A percentile compares a stretch with the other conserved stretches of the same genome.
Evolutionary conservation across 805 yeast species (phyloP).

Genomic region (Hemisphaericaspora nanyangensis): DNA sequence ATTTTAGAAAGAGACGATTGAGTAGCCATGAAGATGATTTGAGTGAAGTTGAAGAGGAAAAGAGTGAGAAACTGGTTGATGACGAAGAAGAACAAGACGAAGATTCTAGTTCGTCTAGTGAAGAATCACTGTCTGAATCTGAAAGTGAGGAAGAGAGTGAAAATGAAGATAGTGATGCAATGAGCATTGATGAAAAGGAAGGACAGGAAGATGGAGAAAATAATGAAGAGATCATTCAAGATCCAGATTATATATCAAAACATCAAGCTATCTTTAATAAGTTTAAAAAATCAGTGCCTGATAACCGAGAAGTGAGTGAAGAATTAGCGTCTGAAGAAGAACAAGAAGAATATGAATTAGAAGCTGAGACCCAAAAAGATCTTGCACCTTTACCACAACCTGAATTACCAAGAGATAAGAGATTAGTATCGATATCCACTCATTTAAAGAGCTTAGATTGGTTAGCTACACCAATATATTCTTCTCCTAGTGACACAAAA

Average conservation of each 20-base stretch:
- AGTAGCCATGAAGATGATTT: slow-evolving; percentile 3
- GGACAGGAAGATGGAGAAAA: slow-evolving; percentile 4
- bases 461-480: slow-evolving; percentile 62
- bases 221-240: slow-evolving; percentile 3
- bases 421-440: slow-evolving; percentile 24
- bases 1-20: slow-evolving; percentile 7
- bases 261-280: slow-evolving; percentile 51
- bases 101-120: background rate
- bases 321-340: slow-evolving; percentile 13
- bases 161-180: slow-evolving; percentile 4
- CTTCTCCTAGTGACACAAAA: slow-evolving; percentile 42
- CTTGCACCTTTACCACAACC: slow-evolving; percentile 87
- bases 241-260: slow-evolving; percentile 25
- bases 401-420: slow-evolving; percentile 51
- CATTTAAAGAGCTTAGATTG: slow-evolving; percentile 48
- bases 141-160: slow-evolving; percentile 8
- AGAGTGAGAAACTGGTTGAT: slow-evolving; percentile 8
- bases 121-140: background rate
- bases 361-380: slow-evolving; percentile 19
- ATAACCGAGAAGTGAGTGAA: slow-evolving; percentile 5
- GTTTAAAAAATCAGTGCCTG: slow-evolving; percentile 34
- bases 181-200: slow-evolving; percentile 12
- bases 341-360: slow-evolving; percentile 15
- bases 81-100: slow-evolving; percentile 2
- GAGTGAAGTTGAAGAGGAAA: slow-evolving; percentile 11